phyloP scores from a whole-genome alignment of 805 yeast species.

The Metschnikowia sp. region DNA sequence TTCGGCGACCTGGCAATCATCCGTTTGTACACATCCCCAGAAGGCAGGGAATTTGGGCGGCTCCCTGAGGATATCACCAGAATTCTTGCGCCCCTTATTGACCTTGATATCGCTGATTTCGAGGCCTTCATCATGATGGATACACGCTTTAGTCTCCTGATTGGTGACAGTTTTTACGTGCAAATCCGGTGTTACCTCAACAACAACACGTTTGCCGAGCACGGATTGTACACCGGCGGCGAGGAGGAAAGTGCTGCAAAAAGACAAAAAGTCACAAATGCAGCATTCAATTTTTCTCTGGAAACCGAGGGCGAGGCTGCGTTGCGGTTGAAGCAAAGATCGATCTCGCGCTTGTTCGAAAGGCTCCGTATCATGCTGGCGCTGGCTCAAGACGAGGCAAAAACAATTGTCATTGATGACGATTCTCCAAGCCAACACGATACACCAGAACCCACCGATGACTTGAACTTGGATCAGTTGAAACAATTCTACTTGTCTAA shows the following conservation, averaged over 20 bases:
- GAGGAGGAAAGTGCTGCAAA: slow-evolving; percentile 13
- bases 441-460: slow-evolving; percentile 27
- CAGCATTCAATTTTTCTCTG: slow-evolving; percentile 25
- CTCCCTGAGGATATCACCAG: slow-evolving; percentile 67
- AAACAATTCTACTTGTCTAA: slow-evolving; percentile 72
- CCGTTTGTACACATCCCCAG: slow-evolving; percentile 26
- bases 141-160: slow-evolving; percentile 50
- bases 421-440: background rate
- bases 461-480: slow-evolving; percentile 66
- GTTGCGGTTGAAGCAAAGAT: slow-evolving; percentile 51
- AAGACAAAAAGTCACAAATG: slow-evolving; percentile 17
- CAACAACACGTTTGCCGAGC: slow-evolving; percentile 31
- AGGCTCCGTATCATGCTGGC: slow-evolving; percentile 34
- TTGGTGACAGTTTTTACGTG: slow-evolving; percentile 74
- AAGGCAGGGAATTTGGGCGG: slow-evolving; percentile 66
- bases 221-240: slow-evolving; percentile 8
- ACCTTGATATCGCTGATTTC: slow-evolving; percentile 50
- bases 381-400: background rate
- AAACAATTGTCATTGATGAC: slow-evolving; percentile 3
- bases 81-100: slow-evolving; percentile 62
- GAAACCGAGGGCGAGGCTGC: slow-evolving; percentile 55
- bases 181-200: slow-evolving; percentile 65
- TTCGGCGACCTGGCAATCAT: slow-evolving; percentile 31
- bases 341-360: slow-evolving; percentile 54
- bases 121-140: slow-evolving; percentile 57